These are phyloP conservation scores for Senna siamea DNA, from an alignment of 306 rosid genomes.

Conservation along the genomic window DNA sequence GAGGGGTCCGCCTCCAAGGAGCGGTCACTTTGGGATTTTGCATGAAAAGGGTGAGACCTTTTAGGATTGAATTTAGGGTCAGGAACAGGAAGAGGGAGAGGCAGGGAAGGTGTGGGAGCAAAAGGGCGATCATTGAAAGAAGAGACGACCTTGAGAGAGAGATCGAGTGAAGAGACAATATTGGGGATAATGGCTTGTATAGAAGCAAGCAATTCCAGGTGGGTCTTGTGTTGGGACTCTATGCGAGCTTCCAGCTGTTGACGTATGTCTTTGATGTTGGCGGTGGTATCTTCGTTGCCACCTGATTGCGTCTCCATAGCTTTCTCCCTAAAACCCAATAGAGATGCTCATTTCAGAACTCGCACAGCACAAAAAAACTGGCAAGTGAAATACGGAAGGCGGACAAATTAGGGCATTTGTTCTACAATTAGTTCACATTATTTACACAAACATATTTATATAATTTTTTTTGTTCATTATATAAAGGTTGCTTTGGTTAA, in stretches of 20 bases:
- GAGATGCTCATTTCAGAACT: slow-evolving; percentile 8
- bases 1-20: slow-evolving; percentile 39
- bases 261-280: slow-evolving; percentile 53
- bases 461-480: too few relatives aligned
- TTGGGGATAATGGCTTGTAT: slow-evolving; percentile 66
- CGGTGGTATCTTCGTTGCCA: slow-evolving; percentile 49
- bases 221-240: slow-evolving; percentile 65
- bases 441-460: too few relatives aligned
- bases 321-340: not conserved
- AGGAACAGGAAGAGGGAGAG: slow-evolving; percentile 70
- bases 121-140: slow-evolving; percentile 79
- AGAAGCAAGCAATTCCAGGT: slow-evolving; percentile 74
- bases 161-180: slow-evolving; percentile 80
- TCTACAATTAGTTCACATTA: too few relatives aligned
- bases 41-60: slow-evolving; percentile 35
- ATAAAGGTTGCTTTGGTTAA: too few relatives aligned
- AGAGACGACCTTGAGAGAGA: slow-evolving; percentile 78
- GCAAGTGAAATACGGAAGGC: not conserved
- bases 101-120: slow-evolving; percentile 74
- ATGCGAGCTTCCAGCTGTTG: slow-evolving; percentile 80
- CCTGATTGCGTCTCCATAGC: slow-evolving; percentile 66
- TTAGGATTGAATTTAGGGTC: slow-evolving; percentile 54
- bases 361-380: not conserved
- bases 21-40: slow-evolving; percentile 34
- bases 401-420: too few relatives aligned